Percentiles rank a stretch among this genome's conserved stretches.
Conservation (phyloP, 495 filamentous ascomycete species). For the Aspergillus saccharolyticus region DNA sequence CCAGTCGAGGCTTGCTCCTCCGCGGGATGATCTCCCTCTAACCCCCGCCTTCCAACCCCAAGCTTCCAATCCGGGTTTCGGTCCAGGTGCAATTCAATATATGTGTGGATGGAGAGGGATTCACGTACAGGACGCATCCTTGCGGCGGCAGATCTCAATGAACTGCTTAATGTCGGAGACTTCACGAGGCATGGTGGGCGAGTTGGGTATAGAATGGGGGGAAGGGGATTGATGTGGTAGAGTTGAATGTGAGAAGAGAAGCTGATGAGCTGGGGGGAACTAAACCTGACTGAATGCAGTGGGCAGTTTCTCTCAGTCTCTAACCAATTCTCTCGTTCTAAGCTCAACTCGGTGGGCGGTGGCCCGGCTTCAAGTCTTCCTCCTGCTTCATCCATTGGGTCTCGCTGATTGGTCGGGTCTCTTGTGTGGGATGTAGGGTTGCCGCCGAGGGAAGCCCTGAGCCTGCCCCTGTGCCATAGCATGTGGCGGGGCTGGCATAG, state of each 20-base stretch:
- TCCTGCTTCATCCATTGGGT: neutral
- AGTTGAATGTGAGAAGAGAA: conserved; percentile 13
- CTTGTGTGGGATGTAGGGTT: conserved; percentile 10
- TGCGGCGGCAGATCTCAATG: conserved; percentile 99
- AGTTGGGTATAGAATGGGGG: conserved; percentile 12
- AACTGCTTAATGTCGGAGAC: conserved; percentile 99
- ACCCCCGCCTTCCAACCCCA: neutral
- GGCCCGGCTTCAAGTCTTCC: conserved; percentile 1
- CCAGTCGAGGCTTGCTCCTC: neutral
- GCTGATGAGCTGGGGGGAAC: neutral
- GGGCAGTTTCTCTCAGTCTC: neutral
- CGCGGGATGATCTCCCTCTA: conserved; percentile 1
- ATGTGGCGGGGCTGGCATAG: neutral
- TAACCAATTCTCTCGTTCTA: neutral
- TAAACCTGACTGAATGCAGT: conserved; percentile 2
- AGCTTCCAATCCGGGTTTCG: neutral
- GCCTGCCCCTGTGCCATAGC: neutral
- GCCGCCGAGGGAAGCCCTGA: conserved; percentile 7
- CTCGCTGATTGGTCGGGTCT: neutral
- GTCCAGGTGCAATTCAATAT: too few relatives aligned
- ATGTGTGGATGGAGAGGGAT: too few relatives aligned
- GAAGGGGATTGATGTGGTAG: conserved; percentile 7
- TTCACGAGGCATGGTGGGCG: conserved; percentile 85
- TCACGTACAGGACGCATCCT: conserved; percentile 93
- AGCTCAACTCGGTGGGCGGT: conserved; percentile 13